Evolutionary conservation across 306 rosid species (phyloP), one percentile per base, ranked within the genome.

Genomic region (Nissolia schottii): DNA sequence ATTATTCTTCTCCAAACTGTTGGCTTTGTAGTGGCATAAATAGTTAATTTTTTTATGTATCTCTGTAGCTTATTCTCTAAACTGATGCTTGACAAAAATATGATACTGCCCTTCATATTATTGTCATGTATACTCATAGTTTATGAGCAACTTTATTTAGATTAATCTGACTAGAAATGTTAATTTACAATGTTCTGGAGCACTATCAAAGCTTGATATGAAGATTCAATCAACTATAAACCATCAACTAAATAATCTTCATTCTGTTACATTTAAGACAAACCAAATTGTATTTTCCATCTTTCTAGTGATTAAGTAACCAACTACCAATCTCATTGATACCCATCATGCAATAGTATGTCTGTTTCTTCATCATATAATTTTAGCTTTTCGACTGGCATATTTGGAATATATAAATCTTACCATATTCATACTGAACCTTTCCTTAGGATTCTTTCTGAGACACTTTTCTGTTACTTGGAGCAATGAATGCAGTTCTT

Each of bases 341-440:
- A 23, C 7, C 25, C 23, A 5, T 3, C 24, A 34, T 49, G 37
- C 41, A 58, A 27, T 40, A 38, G 15, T 28, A 16, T 27, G 16
- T 2, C 29, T 51, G 13, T 13, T 20, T 19, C 40, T 50, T 22
- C 3, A 29, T 9, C 25, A 4, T 50, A 34, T 45, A 43, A 32
- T 12, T 31, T 59, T 37, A 41, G 8, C 35, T 46, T 4, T 28
- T 4, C 18, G 2, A 43, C 69, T 43, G 13, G 19, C 18, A 45
- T 46, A 29, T 19, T 1, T 1, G 2, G 8, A 23, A 41, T 5
- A 4, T 38, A 32, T 48, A 38, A 50, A 22, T 38, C 82, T 79
- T 79, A 83, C 82, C 87, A 75, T 70, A 54, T 79, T 48, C 84
- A 83, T 79, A 23, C 79, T 71, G 12, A 79, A 43, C 23, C 84